phyloP scores from a whole-genome alignment of 1,284 basidiomycete genomes.

The Pseudozyma hubeiensis region DNA sequence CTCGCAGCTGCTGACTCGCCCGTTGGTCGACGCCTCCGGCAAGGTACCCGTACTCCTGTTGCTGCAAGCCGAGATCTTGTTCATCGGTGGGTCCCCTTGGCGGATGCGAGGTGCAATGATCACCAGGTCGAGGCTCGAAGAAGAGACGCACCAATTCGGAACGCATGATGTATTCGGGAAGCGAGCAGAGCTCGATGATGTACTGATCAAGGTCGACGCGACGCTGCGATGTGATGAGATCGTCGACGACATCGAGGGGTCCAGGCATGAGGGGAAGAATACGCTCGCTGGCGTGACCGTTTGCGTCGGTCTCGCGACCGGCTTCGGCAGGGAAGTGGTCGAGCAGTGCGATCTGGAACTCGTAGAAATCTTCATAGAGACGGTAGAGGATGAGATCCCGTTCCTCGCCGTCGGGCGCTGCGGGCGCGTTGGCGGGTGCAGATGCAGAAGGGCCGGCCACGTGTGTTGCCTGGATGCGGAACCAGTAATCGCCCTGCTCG shows the following conservation, averaged over 20 bases:
- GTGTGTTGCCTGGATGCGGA: constrained; percentile 88
- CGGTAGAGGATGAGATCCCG: constrained; percentile 90
- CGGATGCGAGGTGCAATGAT: constrained; percentile 71
- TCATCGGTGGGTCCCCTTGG: constrained; percentile 24
- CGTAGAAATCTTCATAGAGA: constrained; percentile 97
- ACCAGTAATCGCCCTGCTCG: constrained; percentile 97
- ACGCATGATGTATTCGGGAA: constrained; percentile 83
- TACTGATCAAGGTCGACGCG: constrained; percentile 89
- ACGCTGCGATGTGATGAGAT: constrained; percentile 83
- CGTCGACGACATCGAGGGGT: constrained; percentile 83
- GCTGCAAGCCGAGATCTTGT: constrained; percentile 22
- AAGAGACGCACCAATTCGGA: constrained; percentile 85
- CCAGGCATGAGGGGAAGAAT: constrained; percentile 97
- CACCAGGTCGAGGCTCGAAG: constrained; percentile 86
- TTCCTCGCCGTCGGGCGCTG: constrained; percentile 57
- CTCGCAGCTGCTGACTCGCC: constrained; percentile 21
- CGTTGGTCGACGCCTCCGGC: constrained; percentile 24
- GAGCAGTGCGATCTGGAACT: constrained; percentile 87
- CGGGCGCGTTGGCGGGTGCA: constrained; percentile 44
- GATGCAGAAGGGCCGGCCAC: constrained; percentile 45
- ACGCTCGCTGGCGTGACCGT: constrained; percentile 72
- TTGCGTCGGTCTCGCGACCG: constrained; percentile 57
- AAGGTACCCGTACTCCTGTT: constrained; percentile 46
- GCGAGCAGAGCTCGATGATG: constrained; percentile 79
- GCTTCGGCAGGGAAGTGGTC: constrained; percentile 47